phyloP scores from a whole-genome alignment of 2,329 filamentous ascomycete genomes.

The Colletotrichum sp. region DNA sequence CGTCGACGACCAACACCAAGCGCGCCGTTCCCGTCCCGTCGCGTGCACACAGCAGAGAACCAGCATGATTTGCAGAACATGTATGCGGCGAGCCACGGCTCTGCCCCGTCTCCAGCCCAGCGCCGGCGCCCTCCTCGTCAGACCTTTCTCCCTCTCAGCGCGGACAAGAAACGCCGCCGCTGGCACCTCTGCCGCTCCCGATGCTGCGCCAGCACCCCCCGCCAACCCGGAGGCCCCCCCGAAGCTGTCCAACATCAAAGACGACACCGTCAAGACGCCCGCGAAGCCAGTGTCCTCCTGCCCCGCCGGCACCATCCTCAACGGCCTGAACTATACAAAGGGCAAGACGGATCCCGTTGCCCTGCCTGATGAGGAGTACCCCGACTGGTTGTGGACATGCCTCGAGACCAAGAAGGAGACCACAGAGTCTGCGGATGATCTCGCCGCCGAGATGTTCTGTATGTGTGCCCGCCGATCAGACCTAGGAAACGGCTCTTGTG shows the following conservation, averaged over 20 bases:
- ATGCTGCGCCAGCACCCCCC: slow-evolving; percentile 32
- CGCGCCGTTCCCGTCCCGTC: neutral
- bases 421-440: slow-evolving; percentile 52
- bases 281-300: slow-evolving; percentile 54
- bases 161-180: slow-evolving; percentile 12
- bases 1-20: neutral
- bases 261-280: slow-evolving; percentile 30
- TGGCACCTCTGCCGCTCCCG: slow-evolving; percentile 7
- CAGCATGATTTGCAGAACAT: slow-evolving; percentile 49
- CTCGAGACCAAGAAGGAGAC: slow-evolving; percentile 66
- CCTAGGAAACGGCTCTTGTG: neutral
- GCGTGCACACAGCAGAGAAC: neutral
- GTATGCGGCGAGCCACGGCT: slow-evolving; percentile 52
- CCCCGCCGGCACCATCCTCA: slow-evolving; percentile 71
- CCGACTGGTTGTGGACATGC: slow-evolving; percentile 79
- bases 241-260: slow-evolving; percentile 35
- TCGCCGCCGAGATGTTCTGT: slow-evolving; percentile 81
- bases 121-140: slow-evolving; percentile 25
- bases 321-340: slow-evolving; percentile 80
- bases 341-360: slow-evolving; percentile 75
- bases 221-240: slow-evolving; percentile 33
- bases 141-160: slow-evolving; percentile 46
- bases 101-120: slow-evolving; percentile 28
- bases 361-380: slow-evolving; percentile 76
- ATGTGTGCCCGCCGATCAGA: slow-evolving; percentile 39